Base-by-base conservation (phyloP, 2,329 filamentous ascomycete genomes). In the Paracamarosporium sp. region DNA sequence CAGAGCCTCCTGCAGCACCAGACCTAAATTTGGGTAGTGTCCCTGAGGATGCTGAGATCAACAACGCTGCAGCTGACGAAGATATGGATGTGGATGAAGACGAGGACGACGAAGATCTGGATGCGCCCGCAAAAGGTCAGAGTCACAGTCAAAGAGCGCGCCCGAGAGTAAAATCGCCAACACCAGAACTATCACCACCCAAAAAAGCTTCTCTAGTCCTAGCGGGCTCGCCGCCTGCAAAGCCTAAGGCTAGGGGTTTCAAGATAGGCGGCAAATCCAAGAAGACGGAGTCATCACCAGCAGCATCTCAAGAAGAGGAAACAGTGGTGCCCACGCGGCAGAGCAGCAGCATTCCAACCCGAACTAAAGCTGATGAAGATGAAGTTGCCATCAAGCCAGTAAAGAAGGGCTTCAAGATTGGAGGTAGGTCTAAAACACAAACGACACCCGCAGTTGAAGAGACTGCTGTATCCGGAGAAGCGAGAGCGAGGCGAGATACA, bases 31-130 rank as follows among this genome's bases (percentile, higher is more conserved):
- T 36, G 22, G n/a, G 48, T n/a, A 35, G 35, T 6, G 47, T 48
- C 3, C 41, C 48, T 9, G 45, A 30, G 25, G 51, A 41, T 28
- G 43, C 27, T 3, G 62, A 55, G 20, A 63, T 62, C 15, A 62
- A 58, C 24, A 64, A 59, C 7, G 55, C 58, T 9, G 76, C 74
- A 17, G 72, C 70, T 8, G 70, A 71, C 38, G 77, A 76, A 45
- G 77, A 79, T 12, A 50, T 40, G 28, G 35, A 47, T 7, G 40
- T 46, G 36, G 46, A 55, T 11, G 22, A 73, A 9, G 71, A 46
- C 5, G 56, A 58, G 27, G 50, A 55, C 5, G 56, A 74, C 5
- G 75, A 78, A 4, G 77, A 81, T 50, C 68, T 80, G 11, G 78
- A 79, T 62, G 72, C 65, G 6, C 71, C 70, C 11, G 46, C 59